phyloP scores from a whole-genome alignment of 1,284 basidiomycete species.

The Tilletiopsis washingtonensis region DNA sequence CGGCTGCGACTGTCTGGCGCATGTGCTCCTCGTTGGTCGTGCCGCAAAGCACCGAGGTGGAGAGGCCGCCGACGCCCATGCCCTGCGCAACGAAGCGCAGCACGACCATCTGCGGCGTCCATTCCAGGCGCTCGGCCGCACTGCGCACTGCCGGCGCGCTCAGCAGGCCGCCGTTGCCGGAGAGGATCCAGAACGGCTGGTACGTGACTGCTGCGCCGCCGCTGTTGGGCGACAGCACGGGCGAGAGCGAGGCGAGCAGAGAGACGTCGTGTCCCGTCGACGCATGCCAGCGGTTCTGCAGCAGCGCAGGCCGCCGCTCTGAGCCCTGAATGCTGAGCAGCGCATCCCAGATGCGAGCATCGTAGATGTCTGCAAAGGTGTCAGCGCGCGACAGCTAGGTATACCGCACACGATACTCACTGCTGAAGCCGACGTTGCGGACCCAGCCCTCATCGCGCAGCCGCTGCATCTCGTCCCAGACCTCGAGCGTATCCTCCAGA shows the following conservation, averaged over 20 bases:
- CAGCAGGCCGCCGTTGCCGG: conserved; percentile 34
- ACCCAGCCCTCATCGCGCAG: conserved; percentile 34
- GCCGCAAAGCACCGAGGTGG: conserved; percentile 29
- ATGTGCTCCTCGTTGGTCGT: conserved; percentile 33
- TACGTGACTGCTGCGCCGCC: conserved; percentile 17
- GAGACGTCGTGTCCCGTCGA: conserved; percentile 44
- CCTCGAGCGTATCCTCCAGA: conserved; percentile 31
- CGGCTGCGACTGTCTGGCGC: conserved; percentile 15
- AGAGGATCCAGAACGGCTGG: conserved; percentile 44
- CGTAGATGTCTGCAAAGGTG: conserved; percentile 28
- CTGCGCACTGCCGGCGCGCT: conserved; percentile 19
- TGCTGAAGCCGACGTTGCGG: conserved; percentile 30
- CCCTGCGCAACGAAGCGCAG: conserved; percentile 32
- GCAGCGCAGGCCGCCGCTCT: conserved; percentile 5
- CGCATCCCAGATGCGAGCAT: conserved; percentile 32
- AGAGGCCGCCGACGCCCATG: conserved; percentile 29
- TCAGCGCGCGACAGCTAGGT: not conserved
- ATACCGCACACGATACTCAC: conserved; percentile 10
- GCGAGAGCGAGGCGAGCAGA: conserved; percentile 28
- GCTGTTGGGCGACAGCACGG: conserved; percentile 31
- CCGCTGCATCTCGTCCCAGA: conserved; percentile 37
- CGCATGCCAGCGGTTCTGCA: conserved; percentile 45
- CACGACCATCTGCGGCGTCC: conserved; percentile 33
- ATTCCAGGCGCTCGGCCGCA: conserved; percentile 13
- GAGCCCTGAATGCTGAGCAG: conserved; percentile 18